Conservation (phyloP, 257 asterid species). For the Penstemon newberryi region DNA sequence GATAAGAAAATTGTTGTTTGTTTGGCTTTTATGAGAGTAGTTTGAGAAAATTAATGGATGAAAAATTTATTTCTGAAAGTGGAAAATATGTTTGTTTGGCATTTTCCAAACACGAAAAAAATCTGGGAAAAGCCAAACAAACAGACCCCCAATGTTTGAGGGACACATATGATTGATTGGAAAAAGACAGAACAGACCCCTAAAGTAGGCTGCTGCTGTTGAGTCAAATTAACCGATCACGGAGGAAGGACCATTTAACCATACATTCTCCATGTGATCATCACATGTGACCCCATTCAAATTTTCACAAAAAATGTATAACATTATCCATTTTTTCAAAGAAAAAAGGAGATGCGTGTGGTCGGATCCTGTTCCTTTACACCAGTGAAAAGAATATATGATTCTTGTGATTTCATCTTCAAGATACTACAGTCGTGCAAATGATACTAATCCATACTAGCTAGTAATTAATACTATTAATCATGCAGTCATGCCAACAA, state of each 20-base stretch:
- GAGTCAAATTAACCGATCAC: slow-evolving; percentile 9
- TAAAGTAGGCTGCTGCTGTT: slow-evolving; percentile 20
- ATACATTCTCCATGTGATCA: slow-evolving; percentile 50
- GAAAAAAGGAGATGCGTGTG: no score
- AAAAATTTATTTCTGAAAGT: no score
- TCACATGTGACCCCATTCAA: slow-evolving; percentile 41
- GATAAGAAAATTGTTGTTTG: no score
- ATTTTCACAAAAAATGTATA: background rate
- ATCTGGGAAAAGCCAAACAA: no score
- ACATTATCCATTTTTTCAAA: background rate
- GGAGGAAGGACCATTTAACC: slow-evolving; percentile 45
- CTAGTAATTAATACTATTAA: background rate
- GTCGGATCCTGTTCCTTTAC: no score
- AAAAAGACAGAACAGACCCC: slow-evolving; percentile 22
- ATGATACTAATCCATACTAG: background rate
- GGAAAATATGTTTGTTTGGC: no score
- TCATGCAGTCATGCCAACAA: background rate
- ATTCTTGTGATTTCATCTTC: slow-evolving; percentile 11
- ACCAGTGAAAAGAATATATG: background rate
- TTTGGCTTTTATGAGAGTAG: no score
- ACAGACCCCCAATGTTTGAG: slow-evolving; percentile 3
- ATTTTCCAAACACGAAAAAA: no score
- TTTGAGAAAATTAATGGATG: no score
- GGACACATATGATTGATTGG: slow-evolving; percentile 15
- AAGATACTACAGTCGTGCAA: slow-evolving; percentile 25